Percentiles rank a stretch among this genome's conserved stretches.
Conservation (phyloP, 1,139 yeast genomes). For the Saccharomyces hybrid region DNA sequence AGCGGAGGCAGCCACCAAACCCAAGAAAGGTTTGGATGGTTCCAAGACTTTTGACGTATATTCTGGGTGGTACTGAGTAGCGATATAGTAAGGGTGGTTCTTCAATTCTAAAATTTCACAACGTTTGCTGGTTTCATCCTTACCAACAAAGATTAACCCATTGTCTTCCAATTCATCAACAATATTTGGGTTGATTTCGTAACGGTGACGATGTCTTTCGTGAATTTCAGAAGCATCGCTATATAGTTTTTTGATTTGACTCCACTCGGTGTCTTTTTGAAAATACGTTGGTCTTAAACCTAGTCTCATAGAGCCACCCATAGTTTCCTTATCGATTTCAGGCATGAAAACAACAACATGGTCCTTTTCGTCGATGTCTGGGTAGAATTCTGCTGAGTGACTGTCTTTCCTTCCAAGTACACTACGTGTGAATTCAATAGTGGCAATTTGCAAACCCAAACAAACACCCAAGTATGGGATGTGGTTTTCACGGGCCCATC, state of each 20-base stretch:
- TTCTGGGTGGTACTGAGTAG: conserved; percentile 98
- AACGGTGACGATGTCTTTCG: conserved; percentile 98
- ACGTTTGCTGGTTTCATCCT: conserved; percentile 80
- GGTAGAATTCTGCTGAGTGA: conserved; percentile 79
- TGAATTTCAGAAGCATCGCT: conserved; percentile 61
- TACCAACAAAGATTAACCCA: conserved; percentile 87
- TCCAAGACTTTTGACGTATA: conserved; percentile 91
- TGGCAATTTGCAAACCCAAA: conserved; percentile 95
- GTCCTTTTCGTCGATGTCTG: conserved; percentile 45
- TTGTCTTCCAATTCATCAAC: conserved; percentile 60
- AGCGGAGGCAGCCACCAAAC: conserved; percentile 74
- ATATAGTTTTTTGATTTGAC: conserved; percentile 71
- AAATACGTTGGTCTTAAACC: conserved; percentile 89
- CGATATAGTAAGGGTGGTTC: conserved; percentile 82
- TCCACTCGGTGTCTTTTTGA: conserved; percentile 59
- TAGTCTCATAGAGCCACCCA: conserved; percentile 98
- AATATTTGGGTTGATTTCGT: conserved; percentile 86
- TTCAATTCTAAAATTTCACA: conserved; percentile 87
- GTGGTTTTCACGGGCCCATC: conserved; percentile 93
- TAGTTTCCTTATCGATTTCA: conserved; percentile 87
- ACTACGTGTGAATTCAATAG: conserved; percentile 84
- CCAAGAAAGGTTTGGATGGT: conserved; percentile 94
- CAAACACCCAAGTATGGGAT: conserved; percentile 96
- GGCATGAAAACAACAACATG: conserved; percentile 97
- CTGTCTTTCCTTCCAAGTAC: conserved; percentile 63